These are phyloP conservation scores for Saussurea involucrata DNA, from an alignment of 129 eudicot genomes.

Conservation along the genomic window DNA sequence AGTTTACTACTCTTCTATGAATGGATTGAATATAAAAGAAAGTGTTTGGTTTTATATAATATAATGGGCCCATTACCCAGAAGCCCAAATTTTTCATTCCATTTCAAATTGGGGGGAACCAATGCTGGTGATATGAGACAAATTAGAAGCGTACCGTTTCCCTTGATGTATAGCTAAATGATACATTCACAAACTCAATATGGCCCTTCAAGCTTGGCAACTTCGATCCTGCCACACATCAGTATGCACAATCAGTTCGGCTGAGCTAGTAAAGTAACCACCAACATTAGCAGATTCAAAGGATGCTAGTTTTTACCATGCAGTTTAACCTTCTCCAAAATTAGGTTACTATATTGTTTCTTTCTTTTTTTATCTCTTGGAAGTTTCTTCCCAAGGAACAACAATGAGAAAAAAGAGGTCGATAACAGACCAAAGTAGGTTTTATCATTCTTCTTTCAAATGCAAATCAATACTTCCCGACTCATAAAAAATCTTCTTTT, in stretches of 20 bases:
- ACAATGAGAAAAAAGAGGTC: neutral
- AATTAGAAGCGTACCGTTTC: conserved; percentile 43
- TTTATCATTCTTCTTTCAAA: no score
- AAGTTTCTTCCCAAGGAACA: neutral
- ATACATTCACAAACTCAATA: conserved; percentile 70
- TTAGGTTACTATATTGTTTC: neutral
- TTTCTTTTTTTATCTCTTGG: neutral
- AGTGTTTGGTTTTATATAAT: no score
- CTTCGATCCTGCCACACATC: conserved; percentile 58
- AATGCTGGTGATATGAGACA: conserved; percentile 8
- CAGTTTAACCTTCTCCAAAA: neutral
- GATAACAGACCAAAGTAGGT: neutral
- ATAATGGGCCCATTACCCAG: no score
- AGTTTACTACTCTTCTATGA: no score
- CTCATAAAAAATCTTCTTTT: neutral
- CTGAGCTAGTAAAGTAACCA: neutral
- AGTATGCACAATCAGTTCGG: conserved; percentile 5
- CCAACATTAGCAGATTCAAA: neutral
- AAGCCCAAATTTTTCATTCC: no score
- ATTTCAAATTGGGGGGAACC: neutral
- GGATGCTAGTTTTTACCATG: neutral
- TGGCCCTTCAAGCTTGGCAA: conserved; percentile 58
- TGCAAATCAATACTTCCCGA: neutral
- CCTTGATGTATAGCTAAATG: conserved; percentile 81
- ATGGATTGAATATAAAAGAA: no score